Percentiles rank a stretch among this genome's conserved stretches.
Evolutionary conservation across 2,329 filamentous ascomycete genomes (phyloP).

Genomic region (Trichoderma sp.): DNA sequence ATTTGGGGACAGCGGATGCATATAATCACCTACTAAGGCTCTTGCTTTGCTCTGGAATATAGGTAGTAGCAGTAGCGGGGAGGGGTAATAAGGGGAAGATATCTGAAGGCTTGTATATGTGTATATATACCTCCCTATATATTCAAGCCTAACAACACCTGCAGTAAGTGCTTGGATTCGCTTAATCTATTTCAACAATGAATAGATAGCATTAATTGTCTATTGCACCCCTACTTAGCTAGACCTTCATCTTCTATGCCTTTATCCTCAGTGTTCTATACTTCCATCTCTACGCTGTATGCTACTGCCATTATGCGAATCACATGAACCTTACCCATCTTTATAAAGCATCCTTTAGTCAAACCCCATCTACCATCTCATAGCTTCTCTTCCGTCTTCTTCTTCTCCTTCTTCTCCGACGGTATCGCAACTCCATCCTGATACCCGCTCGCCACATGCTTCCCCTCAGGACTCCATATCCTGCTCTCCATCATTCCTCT

Average conservation of each 20-base stretch:
- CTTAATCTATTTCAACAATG: not conserved
- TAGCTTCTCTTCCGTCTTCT: constrained; percentile 26
- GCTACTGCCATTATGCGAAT: not conserved
- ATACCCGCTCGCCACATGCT: constrained; percentile 53
- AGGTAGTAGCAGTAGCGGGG: not conserved
- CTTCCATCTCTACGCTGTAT: not conserved
- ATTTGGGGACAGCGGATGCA: not conserved
- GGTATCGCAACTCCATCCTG: constrained; percentile 49
- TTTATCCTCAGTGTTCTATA: not conserved
- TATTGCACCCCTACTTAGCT: not conserved
- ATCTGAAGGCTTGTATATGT: no score
- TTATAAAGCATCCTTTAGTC: no score
- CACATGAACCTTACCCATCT: not conserved
- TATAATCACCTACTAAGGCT: not conserved
- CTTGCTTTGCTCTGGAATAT: not conserved
- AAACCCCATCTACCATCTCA: constrained; percentile 17
- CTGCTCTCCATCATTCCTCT: constrained; percentile 47
- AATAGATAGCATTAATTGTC: not conserved
- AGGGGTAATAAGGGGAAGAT: not conserved
- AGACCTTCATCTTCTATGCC: not conserved
- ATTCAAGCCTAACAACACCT: not conserved
- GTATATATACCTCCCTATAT: not conserved
- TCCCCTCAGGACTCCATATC: constrained; percentile 52
- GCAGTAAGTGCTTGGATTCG: not conserved
- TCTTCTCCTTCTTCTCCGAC: constrained; percentile 22